A percentile compares a stretch with the other conserved stretches of the same genome.
Conservation (phyloP, 164 flowering plant species). For the Dillenia turbinata region DNA sequence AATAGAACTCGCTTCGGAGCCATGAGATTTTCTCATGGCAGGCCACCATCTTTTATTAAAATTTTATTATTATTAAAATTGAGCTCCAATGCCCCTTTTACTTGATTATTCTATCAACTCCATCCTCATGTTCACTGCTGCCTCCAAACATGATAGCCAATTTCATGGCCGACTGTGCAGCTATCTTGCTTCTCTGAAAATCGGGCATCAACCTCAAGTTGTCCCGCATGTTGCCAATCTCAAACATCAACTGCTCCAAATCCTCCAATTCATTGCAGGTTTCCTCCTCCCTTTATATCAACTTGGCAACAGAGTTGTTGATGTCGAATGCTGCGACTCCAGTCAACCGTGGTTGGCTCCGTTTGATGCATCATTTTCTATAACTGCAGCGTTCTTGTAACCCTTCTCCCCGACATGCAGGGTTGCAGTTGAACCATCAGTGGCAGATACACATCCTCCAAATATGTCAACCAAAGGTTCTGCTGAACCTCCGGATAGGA, state of each 20-base stretch:
- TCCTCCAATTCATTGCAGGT: slow-evolving; percentile 49
- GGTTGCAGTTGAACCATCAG: slow-evolving; percentile 16
- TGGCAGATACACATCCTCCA: slow-evolving; percentile 58
- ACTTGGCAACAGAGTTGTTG: slow-evolving; percentile 13
- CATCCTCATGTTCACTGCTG: slow-evolving; percentile 46
- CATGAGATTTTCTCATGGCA: too few species aligned
- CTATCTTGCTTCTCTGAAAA: slow-evolving; percentile 88
- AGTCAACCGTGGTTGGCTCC: slow-evolving; percentile 5
- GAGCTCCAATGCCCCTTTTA: too few species aligned
- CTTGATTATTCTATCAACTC: too few species aligned
- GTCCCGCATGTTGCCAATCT: slow-evolving; percentile 71
- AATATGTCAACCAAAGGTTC: slow-evolving; percentile 75
- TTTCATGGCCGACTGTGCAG: slow-evolving; percentile 86
- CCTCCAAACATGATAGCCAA: slow-evolving; percentile 95
- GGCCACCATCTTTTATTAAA: too few species aligned
- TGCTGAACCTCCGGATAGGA: slow-evolving; percentile 75
- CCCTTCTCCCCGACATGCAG: slow-evolving; percentile 5
- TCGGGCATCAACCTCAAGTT: slow-evolving; percentile 87
- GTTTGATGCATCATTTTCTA: slow-evolving; percentile 12
- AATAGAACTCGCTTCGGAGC: too few species aligned
- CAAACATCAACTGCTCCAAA: slow-evolving; percentile 81
- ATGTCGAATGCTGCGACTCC: slow-evolving; percentile 27
- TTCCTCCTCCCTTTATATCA: slow-evolving; percentile 27
- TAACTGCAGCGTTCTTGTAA: slow-evolving; percentile 11
- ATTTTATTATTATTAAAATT: too few species aligned